Conservation (phyloP, 495 filamentous ascomycete species). For the Penicillium robsamsonii region DNA sequence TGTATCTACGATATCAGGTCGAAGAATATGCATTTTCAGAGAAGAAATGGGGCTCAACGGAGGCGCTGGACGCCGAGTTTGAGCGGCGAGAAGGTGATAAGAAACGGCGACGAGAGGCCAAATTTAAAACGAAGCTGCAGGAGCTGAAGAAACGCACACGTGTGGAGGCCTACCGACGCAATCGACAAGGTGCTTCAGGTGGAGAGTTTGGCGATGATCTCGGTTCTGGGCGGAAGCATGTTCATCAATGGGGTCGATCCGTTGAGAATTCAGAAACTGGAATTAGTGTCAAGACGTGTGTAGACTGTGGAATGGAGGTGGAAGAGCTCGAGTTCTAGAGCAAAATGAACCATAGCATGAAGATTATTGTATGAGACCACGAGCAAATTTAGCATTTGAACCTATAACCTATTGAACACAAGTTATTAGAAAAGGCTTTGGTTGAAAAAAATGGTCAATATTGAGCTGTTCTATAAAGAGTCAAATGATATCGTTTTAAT, state of each 20-base stretch:
- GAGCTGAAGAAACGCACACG: conserved; percentile 92
- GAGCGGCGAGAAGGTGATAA: conserved; percentile 74
- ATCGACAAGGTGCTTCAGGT: conserved; percentile 50
- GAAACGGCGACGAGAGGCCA: conserved; percentile 84
- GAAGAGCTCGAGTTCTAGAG: conserved; percentile 85
- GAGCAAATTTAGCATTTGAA: not conserved
- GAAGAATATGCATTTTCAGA: conserved; percentile 83
- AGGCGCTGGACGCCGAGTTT: conserved; percentile 87
- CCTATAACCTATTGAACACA: not conserved
- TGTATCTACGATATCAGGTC: conserved; percentile 89
- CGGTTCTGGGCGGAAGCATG: conserved; percentile 66
- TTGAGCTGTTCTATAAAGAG: no score
- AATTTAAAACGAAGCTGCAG: conserved; percentile 82
- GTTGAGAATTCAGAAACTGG: conserved; percentile 78
- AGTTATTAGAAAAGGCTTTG: no score
- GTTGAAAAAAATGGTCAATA: no score
- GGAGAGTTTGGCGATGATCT: conserved; percentile 77
- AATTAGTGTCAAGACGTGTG: conserved; percentile 77
- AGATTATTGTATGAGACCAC: conserved; percentile 10
- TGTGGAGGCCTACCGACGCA: conserved; percentile 82
- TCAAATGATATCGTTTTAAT: no score
- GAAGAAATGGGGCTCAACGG: conserved; percentile 83
- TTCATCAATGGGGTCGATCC: conserved; percentile 85
- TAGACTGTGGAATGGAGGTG: conserved; percentile 92
- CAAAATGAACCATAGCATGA: conserved; percentile 5